These are phyloP conservation scores for Emmonsiellopsis sp. DNA, from an alignment of 2,329 filamentous ascomycete genomes.

Conservation along the genomic window DNA sequence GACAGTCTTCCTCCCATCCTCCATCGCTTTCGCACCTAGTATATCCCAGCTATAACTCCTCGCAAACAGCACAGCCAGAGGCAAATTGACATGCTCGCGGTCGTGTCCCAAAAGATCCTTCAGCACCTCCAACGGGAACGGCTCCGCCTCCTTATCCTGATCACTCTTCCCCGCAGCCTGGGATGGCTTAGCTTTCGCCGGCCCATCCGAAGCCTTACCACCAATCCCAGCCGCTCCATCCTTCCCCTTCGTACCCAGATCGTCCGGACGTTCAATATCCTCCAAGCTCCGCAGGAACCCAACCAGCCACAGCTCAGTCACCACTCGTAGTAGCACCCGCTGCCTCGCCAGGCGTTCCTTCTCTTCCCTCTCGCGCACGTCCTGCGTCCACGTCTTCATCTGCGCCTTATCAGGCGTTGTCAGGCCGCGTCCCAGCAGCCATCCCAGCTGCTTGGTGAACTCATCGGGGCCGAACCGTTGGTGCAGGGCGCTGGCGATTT, in stretches of 20 bases:
- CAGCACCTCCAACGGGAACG: conserved; percentile 92
- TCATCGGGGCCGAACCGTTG: conserved; percentile 86
- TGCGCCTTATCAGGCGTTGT: conserved; percentile 80
- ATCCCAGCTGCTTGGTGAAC: conserved; percentile 85
- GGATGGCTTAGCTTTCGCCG: conserved; percentile 55
- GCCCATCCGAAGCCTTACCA: conserved; percentile 41
- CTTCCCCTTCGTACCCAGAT: conserved; percentile 46
- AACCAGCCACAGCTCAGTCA: conserved; percentile 93
- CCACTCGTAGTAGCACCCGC: conserved; percentile 74
- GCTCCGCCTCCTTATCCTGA: conserved; percentile 65
- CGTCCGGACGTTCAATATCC: conserved; percentile 57
- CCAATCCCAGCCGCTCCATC: conserved; percentile 35
- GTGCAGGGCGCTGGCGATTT: conserved; percentile 90
- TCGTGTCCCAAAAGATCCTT: conserved; percentile 94
- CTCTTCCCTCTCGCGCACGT: conserved; percentile 88
- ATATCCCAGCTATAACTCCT: conserved; percentile 97
- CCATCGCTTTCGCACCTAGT: conserved; percentile 63
- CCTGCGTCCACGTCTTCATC: conserved; percentile 67
- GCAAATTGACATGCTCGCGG: conserved; percentile 82
- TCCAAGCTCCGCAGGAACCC: conserved; percentile 75
- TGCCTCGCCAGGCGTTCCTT: conserved; percentile 86
- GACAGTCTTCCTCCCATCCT: conserved; percentile 74
- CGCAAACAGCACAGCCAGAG: conserved; percentile 87
- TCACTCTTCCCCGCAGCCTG: conserved; percentile 48
- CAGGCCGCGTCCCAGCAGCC: conserved; percentile 84